These are phyloP conservation scores for Leishmania tropica DNA, from an alignment of 208 protist species.

Conservation along the genomic window DNA sequence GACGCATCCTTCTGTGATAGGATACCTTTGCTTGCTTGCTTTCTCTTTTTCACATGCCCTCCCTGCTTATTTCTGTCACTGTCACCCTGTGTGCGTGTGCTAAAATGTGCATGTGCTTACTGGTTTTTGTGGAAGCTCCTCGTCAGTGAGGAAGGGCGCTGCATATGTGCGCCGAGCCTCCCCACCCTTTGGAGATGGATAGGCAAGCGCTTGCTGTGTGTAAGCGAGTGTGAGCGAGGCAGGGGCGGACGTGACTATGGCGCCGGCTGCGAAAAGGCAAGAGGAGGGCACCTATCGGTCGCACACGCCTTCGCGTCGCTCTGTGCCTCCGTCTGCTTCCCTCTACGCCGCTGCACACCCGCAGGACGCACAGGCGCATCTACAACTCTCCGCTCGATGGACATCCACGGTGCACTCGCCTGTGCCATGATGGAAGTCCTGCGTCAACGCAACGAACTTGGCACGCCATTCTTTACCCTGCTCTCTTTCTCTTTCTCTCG, in stretches of 20 bases:
- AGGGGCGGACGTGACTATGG: too few relatives aligned
- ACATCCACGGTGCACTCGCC: not conserved
- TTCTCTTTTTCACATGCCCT: not conserved
- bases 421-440: not conserved
- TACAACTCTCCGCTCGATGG: not conserved
- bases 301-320: not conserved
- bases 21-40: not conserved
- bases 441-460: not conserved
- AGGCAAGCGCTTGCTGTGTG: too few relatives aligned
- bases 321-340: not conserved
- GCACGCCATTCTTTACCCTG: not conserved
- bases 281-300: not conserved
- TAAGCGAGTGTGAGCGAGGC: not conserved
- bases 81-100: not conserved
- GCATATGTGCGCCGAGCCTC: not conserved
- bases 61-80: not conserved
- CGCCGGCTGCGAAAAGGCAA: not conserved
- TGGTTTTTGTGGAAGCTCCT: not conserved
- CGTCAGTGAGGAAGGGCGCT: not conserved
- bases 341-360: not conserved
- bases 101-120: not conserved
- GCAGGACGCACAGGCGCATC: too few relatives aligned
- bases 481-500: not conserved
- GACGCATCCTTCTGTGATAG: too few relatives aligned
- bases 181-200: not conserved